Base-by-base conservation (phyloP, 2,329 filamentous ascomycete genomes). In the Ceratocystis variospora region DNA sequence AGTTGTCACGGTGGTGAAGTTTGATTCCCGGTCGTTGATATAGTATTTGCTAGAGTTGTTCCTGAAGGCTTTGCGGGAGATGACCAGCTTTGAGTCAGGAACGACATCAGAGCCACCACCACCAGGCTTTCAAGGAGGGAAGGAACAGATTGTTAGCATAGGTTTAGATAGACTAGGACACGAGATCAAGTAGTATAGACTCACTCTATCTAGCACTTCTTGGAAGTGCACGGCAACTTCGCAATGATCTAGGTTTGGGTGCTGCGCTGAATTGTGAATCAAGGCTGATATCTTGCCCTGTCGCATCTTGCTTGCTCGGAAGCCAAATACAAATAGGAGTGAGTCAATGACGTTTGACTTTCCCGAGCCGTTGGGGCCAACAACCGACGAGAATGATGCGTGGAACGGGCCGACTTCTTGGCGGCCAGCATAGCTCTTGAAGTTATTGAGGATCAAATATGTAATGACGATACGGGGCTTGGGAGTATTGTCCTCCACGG, bases 341-440 rank as follows among this genome's bases (percentile, higher is more conserved):
- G 94, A 96, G 76, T 99, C 94, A 73, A 99, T 99, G 69, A 99
- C 95, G 72, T 99, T 99, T 25, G 94, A 97, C 75, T 99, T 99
- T 68, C 94, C 94, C 8, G 94, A 99, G 68, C 94, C 94, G 74
- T 99, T 99, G 62, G 95, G 94, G 0, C 94, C 95, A 8, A 99
- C 94, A 1, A 99, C 94, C 0, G 94, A 96, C 1, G 94, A 96
- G 77, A 99, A 99, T 0, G 94, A 99, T 1, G 90, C 83, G 74
- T 99, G 94, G 75, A 99, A 99, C 0, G 94, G 94, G 0, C 94
- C 94, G 68, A 99, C 94, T 76, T 96, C 88, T 75, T 99, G 94
- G 69, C 89, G 82, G 3, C 94, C 94, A 17, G 94, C 94, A 74
- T 99, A 99, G 78, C 93, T 97, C 79, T 99, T 99, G 84, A 99